phyloP scores from a whole-genome alignment of 2,329 filamentous ascomycete genomes.

The Pseudogymnoascus sp. region DNA sequence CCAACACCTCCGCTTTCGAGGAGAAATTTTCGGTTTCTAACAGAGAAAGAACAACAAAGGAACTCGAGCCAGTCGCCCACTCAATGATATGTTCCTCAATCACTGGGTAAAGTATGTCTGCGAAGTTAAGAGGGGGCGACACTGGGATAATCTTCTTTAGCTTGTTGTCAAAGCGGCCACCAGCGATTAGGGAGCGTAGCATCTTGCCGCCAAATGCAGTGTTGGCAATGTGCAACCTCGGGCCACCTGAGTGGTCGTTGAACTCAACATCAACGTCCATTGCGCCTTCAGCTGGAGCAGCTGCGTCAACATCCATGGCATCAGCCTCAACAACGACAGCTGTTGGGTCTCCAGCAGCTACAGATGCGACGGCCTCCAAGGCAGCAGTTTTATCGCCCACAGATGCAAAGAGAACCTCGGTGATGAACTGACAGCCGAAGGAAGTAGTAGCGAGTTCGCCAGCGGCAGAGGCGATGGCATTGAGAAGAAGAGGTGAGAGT shows the following conservation, averaged over 20 bases:
- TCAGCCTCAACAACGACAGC: conserved; percentile 25
- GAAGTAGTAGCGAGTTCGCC: conserved; percentile 61
- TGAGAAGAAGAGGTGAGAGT: conserved; percentile 66
- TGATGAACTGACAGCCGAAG: conserved; percentile 80
- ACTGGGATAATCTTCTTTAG: conserved; percentile 61
- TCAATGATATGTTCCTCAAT: conserved; percentile 66
- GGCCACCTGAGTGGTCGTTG: conserved; percentile 23
- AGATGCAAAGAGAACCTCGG: conserved; percentile 69
- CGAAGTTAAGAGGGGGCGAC: conserved; percentile 72
- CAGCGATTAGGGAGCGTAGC: conserved; percentile 84
- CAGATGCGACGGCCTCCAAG: conserved; percentile 58
- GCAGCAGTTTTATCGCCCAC: conserved; percentile 69
- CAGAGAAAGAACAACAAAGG: conserved; percentile 76
- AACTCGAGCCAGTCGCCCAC: conserved; percentile 81
- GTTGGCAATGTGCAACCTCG: conserved; percentile 47
- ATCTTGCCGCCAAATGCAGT: conserved; percentile 63
- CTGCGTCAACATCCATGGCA: conserved; percentile 31
- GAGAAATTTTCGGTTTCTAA: conserved; percentile 66
- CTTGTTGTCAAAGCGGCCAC: conserved; percentile 73
- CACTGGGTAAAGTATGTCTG: conserved; percentile 68
- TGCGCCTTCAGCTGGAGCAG: conserved; percentile 10
- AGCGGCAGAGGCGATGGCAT: conserved; percentile 61
- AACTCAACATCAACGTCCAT: conserved; percentile 4
- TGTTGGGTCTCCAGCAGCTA: conserved; percentile 48
- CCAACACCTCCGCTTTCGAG: conserved; percentile 56